A percentile compares a stretch with the other conserved stretches of the same genome.
phyloP scores from a whole-genome alignment of 768 basidiomycete genomes.

The Russula abietina region DNA sequence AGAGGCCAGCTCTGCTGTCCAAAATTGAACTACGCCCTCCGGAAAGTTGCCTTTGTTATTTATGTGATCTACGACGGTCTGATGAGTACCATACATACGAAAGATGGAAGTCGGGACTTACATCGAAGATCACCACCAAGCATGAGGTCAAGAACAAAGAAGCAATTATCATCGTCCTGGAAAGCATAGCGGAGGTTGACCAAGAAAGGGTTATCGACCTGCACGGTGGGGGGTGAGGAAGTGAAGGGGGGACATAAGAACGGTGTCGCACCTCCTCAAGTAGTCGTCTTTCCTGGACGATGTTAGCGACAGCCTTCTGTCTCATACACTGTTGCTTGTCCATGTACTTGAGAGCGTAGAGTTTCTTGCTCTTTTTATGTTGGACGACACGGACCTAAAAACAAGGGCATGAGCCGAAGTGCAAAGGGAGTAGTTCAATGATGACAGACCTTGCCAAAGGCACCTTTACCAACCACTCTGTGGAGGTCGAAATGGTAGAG shows the following conservation, averaged over 20 bases:
- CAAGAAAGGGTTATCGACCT: constrained; percentile 87
- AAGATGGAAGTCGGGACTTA: constrained; percentile 38
- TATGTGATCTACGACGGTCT: constrained; percentile 60
- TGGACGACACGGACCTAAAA: constrained; percentile 50
- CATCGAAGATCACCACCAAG: constrained; percentile 89
- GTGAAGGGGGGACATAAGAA: neutral
- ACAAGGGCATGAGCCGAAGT: neutral
- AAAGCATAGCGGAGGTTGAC: constrained; percentile 93
- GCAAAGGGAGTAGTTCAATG: neutral
- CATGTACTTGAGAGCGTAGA: constrained; percentile 54
- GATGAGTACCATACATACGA: neutral
- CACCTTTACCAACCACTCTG: constrained; percentile 92
- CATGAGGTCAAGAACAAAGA: constrained; percentile 97
- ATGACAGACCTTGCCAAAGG: constrained; percentile 86
- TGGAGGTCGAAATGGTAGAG: constrained; percentile 97
- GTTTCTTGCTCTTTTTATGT: constrained; percentile 46
- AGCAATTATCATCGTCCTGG: constrained; percentile 96
- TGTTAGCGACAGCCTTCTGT: constrained; percentile 46
- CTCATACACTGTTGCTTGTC: constrained; percentile 48
- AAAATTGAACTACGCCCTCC: constrained; percentile 77
- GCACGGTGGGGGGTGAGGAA: constrained; percentile 8
- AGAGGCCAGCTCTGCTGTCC: constrained; percentile 80
- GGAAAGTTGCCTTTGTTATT: constrained; percentile 61
- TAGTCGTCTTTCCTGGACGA: constrained; percentile 47
- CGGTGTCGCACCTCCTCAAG: constrained; percentile 42